Percentiles rank a stretch among this genome's conserved stretches.
Conservation (phyloP, 495 filamentous ascomycete genomes). For the Astrothelium subdiscretum region DNA sequence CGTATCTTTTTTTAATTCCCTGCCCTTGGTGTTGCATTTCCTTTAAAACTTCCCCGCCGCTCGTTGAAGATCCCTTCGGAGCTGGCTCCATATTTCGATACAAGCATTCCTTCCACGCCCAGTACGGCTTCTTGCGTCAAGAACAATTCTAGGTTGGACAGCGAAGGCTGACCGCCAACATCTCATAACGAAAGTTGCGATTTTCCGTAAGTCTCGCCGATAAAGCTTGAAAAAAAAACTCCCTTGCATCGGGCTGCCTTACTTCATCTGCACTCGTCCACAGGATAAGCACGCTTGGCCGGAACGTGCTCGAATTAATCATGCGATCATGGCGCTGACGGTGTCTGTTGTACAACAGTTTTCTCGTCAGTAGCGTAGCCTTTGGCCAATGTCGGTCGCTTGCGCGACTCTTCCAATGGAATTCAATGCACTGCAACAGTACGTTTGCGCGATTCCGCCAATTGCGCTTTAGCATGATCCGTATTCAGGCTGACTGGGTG, state of each 20-base stretch:
- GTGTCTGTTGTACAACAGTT: neutral
- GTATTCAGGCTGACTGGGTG: conserved; percentile 6
- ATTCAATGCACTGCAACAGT: conserved; percentile 27
- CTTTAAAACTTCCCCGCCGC: neutral
- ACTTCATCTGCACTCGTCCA: neutral
- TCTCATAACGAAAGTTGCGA: neutral
- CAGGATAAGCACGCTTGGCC: neutral
- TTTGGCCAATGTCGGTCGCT: neutral
- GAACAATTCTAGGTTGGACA: neutral
- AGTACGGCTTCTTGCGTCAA: conserved; percentile 1
- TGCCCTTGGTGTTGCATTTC: neutral
- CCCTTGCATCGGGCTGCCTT: neutral
- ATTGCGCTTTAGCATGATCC: neutral
- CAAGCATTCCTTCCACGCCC: neutral
- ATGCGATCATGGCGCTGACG: neutral
- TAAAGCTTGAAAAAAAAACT: neutral
- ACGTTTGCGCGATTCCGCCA: conserved; percentile 5
- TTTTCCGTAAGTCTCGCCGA: neutral
- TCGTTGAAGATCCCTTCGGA: neutral
- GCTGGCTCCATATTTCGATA: neutral
- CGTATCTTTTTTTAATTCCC: neutral
- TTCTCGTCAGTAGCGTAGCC: neutral
- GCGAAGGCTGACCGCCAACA: neutral
- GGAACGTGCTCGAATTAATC: neutral
- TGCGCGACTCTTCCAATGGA: conserved; percentile 16